These are phyloP conservation scores for Capsicum pubescens DNA, from an alignment of 257 asterid genomes.

Conservation along the genomic window DNA sequence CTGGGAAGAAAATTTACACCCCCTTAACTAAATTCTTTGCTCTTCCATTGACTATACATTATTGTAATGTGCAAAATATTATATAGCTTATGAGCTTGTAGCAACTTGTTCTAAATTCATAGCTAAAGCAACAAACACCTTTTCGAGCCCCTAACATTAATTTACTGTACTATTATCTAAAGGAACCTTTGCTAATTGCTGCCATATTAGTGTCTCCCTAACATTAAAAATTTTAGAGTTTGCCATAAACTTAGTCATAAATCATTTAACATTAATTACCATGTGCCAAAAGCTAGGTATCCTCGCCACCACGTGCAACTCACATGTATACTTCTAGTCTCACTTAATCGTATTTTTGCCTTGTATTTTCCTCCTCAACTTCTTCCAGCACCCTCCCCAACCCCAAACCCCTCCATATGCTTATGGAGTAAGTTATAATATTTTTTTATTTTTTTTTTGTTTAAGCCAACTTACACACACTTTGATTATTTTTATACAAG, in stretches of 20 bases:
- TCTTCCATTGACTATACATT: too few relatives aligned
- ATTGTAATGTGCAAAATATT: neutral
- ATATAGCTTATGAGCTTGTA: neutral
- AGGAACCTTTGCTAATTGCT: neutral
- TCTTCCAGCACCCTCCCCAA: neutral
- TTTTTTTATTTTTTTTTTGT: too few relatives aligned
- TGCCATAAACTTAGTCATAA: neutral
- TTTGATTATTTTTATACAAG: too few relatives aligned
- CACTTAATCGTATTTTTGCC: too few relatives aligned
- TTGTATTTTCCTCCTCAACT: neutral
- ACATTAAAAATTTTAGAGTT: too few relatives aligned
- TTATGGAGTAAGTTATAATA: neutral
- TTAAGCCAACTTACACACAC: too few relatives aligned
- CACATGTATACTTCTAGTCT: constrained; percentile 22
- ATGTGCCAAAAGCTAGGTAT: constrained; percentile 22
- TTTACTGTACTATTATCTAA: neutral
- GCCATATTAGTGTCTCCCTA: too few relatives aligned
- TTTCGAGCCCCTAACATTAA: neutral
- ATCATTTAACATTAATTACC: constrained; percentile 14
- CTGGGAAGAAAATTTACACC: too few relatives aligned
- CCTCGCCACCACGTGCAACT: constrained; percentile 16
- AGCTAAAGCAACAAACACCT: neutral
- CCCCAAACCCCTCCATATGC: neutral
- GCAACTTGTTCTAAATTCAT: neutral
- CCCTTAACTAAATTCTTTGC: too few relatives aligned